phyloP scores from a whole-genome alignment of 331 rosid genomes.

The Phaseolus coccineus region DNA sequence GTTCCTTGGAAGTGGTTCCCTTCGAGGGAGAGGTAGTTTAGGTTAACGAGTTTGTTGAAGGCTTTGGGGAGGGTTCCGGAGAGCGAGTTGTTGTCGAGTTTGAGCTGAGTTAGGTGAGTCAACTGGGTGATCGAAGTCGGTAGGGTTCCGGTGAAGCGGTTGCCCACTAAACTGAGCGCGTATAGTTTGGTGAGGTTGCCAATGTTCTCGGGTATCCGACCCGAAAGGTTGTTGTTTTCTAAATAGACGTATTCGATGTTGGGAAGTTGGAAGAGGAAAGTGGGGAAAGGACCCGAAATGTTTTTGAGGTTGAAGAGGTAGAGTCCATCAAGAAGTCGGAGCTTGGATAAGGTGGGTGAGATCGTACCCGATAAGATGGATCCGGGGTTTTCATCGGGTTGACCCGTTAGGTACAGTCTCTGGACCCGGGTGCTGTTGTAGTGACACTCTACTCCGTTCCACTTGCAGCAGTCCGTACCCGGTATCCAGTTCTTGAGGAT shows the following conservation, averaged over 20 bases:
- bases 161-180: slow-evolving; percentile 56
- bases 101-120: slow-evolving; percentile 69
- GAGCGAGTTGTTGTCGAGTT: slow-evolving; percentile 71
- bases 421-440: slow-evolving; percentile 58
- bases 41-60: slow-evolving; percentile 51
- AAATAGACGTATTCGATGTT: slow-evolving; percentile 56
- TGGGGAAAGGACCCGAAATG: slow-evolving; percentile 73
- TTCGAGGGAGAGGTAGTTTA: slow-evolving; percentile 53
- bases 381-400: slow-evolving; percentile 44
- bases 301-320: slow-evolving; percentile 65
- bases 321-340: slow-evolving; percentile 57
- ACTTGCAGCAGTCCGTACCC: slow-evolving; percentile 72
- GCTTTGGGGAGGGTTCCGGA: slow-evolving; percentile 40
- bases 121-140: slow-evolving; percentile 68
- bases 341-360: slow-evolving; percentile 70
- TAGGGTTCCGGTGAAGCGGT: slow-evolving; percentile 68
- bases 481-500: slow-evolving; percentile 64
- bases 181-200: slow-evolving; percentile 50
- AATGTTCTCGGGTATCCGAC: slow-evolving; percentile 61
- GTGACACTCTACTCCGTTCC: slow-evolving; percentile 63
- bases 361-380: slow-evolving; percentile 61
- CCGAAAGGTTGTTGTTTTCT: slow-evolving; percentile 71
- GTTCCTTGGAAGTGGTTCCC: slow-evolving; percentile 65
- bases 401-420: slow-evolving; percentile 47
- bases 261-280: slow-evolving; percentile 52